phyloP scores from a whole-genome alignment of 164 flowering plant genomes.

The Aristolochia contorta region DNA sequence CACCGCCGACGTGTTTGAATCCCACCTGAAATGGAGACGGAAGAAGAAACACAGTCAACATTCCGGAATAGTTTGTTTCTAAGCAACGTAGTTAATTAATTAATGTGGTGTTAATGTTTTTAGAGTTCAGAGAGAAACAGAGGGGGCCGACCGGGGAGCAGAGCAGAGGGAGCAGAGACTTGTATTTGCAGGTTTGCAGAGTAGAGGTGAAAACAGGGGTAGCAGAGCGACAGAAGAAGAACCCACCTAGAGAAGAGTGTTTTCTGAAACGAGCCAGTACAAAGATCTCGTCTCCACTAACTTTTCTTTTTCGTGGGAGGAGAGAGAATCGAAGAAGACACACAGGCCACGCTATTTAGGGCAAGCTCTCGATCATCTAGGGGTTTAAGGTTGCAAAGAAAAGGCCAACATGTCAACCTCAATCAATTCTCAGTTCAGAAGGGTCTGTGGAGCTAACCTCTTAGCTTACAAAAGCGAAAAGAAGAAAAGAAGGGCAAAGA shows the following conservation, averaged over 20 bases:
- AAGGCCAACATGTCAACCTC: conserved; percentile 3
- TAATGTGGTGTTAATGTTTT: too few relatives aligned
- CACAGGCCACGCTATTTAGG: too few relatives aligned
- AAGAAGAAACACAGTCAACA: neutral
- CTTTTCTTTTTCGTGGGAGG: too few relatives aligned
- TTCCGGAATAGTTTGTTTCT: too few relatives aligned
- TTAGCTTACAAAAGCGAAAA: neutral
- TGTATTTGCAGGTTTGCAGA: neutral
- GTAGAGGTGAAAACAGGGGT: neutral
- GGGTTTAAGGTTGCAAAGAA: conserved; percentile 2
- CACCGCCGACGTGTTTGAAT: conserved; percentile 18
- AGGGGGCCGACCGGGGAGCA: neutral
- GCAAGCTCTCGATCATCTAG: neutral
- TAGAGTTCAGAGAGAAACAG: neutral
- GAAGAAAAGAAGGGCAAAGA: too few relatives aligned
- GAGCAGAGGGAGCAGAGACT: neutral
- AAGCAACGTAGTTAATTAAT: too few relatives aligned
- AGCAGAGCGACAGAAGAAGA: neutral
- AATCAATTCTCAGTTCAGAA: neutral
- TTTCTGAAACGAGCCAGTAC: neutral
- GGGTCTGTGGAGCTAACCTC: neutral
- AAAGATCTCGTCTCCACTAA: neutral
- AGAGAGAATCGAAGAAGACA: too few relatives aligned
- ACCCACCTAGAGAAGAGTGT: conserved; percentile 1
- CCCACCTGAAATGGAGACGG: conserved; percentile 16